Percentiles rank a stretch among this genome's conserved stretches.
Evolutionary conservation across 352 stramenopile species (phyloP).

Genomic region (Globisporangium parvum): DNA sequence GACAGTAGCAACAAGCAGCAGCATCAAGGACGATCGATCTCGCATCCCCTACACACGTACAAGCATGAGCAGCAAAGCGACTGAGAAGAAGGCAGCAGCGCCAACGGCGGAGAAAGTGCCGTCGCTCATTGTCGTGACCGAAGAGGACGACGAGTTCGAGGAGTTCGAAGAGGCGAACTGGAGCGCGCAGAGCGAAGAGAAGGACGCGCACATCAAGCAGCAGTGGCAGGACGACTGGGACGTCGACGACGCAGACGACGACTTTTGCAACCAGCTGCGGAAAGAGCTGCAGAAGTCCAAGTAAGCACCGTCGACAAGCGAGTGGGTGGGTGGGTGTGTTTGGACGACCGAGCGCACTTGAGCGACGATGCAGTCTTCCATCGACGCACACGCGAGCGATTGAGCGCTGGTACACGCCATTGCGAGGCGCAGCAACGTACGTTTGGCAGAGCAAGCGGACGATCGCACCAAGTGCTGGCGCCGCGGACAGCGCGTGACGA

Average conservation of each 20-base stretch:
- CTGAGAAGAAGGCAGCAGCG: slow-evolving; percentile 6
- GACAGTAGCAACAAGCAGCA: slow-evolving; percentile 4
- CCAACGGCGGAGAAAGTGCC: slow-evolving; percentile 44
- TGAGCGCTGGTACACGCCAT: no score
- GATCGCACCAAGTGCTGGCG: no score
- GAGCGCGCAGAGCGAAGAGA: slow-evolving; percentile 68
- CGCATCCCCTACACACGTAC: slow-evolving; percentile 12
- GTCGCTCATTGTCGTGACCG: slow-evolving; percentile 71
- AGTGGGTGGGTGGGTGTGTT: neutral
- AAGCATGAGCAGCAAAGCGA: slow-evolving; percentile 18
- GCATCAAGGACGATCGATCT: neutral
- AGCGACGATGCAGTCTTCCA: no score
- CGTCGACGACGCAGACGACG: slow-evolving; percentile 88
- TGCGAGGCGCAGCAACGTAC: no score
- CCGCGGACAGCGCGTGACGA: no score
- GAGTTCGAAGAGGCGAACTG: slow-evolving; percentile 84
- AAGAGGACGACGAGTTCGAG: slow-evolving; percentile 89
- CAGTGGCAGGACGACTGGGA: slow-evolving; percentile 93
- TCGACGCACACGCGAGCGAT: no score
- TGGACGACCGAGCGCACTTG: no score
- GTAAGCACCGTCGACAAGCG: slow-evolving; percentile 19
- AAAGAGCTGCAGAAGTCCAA: slow-evolving; percentile 86
- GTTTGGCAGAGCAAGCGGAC: no score
- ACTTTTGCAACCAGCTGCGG: slow-evolving; percentile 90
- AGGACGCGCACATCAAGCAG: slow-evolving; percentile 81